Evolutionary conservation across 441 rosid species (phyloP), one percentile per base, ranked within the genome.

Genomic region (Pelargonium cotyledonis): DNA sequence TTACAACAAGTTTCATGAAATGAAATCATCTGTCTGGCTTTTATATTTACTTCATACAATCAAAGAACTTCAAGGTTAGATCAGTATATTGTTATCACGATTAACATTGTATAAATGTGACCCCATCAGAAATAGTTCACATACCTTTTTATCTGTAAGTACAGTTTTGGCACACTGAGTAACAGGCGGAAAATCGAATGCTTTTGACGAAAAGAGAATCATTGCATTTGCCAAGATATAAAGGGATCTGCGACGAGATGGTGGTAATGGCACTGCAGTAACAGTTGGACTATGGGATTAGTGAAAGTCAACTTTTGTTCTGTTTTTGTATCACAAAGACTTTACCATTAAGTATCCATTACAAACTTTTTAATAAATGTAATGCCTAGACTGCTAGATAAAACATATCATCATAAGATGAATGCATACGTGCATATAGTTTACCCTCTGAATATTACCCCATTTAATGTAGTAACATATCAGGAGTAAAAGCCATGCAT

Each of bases 121-220:
- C 31, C 68, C 73, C 58, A 69, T 66, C 23, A 40, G 65, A 29
- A 41, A 63, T 66, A 31, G 70, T 71, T 64, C 61, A 71, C 85
- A 6, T 80, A 89, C 99, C 84, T 63, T 81, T 83, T 81, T 83
- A 72, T 81, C 95, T 49, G 81, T 76, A 63, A 95, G 88, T 65
- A 79, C 64, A 63, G 60, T 68, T 81, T 90, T 89, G 65, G 89
- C 76, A 62, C 71, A 66, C 66, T 80, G 80, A 72, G 81, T 84
- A 72, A 95, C 82, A 26, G 92, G 76, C 68, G 72, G 70, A 67
- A 91, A 85, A 77, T 80, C 78, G 75, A 72, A 88, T 29, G 95
- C 95, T 80, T 85, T 86, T 43, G 99, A 85, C 67, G 97, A 85
- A 77, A 92, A 95, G 63, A 89, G 85, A 83, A 89, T 82, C 99